Conservation (phyloP, 2,329 filamentous ascomycete genomes). For the Paraphoma chrysanthemicola region DNA sequence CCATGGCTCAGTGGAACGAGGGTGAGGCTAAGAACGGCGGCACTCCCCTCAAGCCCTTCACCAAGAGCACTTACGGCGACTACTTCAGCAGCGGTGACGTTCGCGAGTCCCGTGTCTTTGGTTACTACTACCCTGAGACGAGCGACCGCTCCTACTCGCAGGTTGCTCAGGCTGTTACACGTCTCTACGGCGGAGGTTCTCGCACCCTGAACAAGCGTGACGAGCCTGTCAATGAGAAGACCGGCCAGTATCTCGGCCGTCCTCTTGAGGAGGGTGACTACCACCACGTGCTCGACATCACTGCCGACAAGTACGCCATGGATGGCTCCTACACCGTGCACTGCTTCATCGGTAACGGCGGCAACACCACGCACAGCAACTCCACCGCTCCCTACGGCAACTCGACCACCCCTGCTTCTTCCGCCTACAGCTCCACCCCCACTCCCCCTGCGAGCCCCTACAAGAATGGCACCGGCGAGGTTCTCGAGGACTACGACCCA, state of each 20-base stretch:
- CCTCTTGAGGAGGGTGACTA: conserved; percentile 44
- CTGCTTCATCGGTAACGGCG: conserved; percentile 43
- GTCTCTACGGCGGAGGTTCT: conserved; percentile 50
- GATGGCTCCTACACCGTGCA: conserved; percentile 46
- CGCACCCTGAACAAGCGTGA: conserved; percentile 38
- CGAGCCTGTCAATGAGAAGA: conserved; percentile 10
- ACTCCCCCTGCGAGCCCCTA: conserved; percentile 20
- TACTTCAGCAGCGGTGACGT: conserved; percentile 54
- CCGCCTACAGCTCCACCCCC: conserved; percentile 18
- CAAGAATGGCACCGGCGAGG: conserved; percentile 27
- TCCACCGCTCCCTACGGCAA: conserved; percentile 25
- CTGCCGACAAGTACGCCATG: conserved; percentile 43
- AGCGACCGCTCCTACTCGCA: conserved; percentile 25
- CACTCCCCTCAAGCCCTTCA: conserved; percentile 54
- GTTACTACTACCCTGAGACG: conserved; percentile 48
- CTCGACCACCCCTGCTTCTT: conserved; percentile 21
- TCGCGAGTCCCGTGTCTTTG: conserved; percentile 50
- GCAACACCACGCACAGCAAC: conserved; percentile 35
- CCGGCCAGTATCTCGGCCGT: conserved; percentile 40
- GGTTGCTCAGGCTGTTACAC: conserved; percentile 35
- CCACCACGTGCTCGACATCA: conserved; percentile 41
- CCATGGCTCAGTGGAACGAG: conserved; percentile 52
- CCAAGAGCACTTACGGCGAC: conserved; percentile 44
- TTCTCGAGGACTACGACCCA: conserved; percentile 32
- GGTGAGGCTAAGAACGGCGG: conserved; percentile 57